phyloP scores from a whole-genome alignment of 495 filamentous ascomycete species.

The Tuber magnatum region DNA sequence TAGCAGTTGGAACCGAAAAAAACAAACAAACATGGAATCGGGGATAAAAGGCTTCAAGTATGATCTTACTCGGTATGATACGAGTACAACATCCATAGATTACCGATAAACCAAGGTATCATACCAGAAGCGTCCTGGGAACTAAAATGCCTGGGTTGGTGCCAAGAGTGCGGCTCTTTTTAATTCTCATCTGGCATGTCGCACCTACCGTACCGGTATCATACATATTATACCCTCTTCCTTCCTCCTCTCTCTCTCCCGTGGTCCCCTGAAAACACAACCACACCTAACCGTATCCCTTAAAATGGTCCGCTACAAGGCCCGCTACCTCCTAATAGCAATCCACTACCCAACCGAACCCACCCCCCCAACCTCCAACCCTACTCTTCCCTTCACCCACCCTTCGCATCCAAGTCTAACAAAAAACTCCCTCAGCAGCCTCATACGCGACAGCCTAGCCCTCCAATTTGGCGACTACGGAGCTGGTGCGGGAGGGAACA shows the following conservation, averaged over 20 bases:
- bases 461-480: conserved; percentile 89
- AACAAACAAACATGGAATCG: neutral
- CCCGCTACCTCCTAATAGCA: conserved; percentile 85
- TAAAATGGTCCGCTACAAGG: conserved; percentile 90
- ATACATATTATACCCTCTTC: too few relatives aligned
- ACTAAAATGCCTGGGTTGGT: neutral
- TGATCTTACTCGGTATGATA: too few relatives aligned
- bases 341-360: conserved; percentile 71
- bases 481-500: conserved; percentile 58
- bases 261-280: neutral
- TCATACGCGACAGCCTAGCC: conserved; percentile 60
- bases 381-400: conserved; percentile 29
- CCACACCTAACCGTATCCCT: neutral
- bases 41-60: neutral
- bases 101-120: too few relatives aligned
- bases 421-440: conserved; percentile 54
- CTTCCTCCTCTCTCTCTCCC: neutral
- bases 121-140: too few relatives aligned
- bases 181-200: neutral
- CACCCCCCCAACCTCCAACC: conserved; percentile 35
- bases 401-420: conserved; percentile 48
- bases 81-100: too few relatives aligned
- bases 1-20: neutral
- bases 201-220: too few relatives aligned
- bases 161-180: neutral